Base-by-base conservation (phyloP, 441 rosid species). In the Pelargonium australe region DNA sequence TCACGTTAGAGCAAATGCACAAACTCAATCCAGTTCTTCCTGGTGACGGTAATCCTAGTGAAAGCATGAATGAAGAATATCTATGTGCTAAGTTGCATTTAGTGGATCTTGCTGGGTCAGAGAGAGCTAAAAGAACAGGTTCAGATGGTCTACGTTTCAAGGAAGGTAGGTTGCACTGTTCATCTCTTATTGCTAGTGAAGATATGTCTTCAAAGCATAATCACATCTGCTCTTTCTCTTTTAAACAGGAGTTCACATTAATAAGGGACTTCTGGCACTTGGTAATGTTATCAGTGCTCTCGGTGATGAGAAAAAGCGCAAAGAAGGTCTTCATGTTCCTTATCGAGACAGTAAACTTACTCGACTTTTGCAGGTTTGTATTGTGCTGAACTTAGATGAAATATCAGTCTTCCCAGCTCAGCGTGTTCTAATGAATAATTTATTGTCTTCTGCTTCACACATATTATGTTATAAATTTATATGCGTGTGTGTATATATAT, bases 31-130 rank as follows among this genome's bases (percentile, higher is more conserved):
- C 95, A 68, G 73, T 82, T 66, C 72, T 84, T 73, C 75, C 83
- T 19, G 89, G 89, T 62, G 86, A 90, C 45, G 73, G 82, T 67
- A 55, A 73, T 80, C 81, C 80, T 66, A 83, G 68, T 77, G 96
- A 85, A 68, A 72, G 75, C 71, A 81, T 86, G 85, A 87, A 78
- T 73, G 99, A 90, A 76, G 99, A 95, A 73, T 95, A 95, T 72
- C 86, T 90, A n/a, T 92, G 97, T 80, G 99, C 99, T 45, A 95
- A 95, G 84, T 78, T 95, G 81, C 99, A 95, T 83, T 79, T 95
- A 25, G 99, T 95, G 69, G 99, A 95, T 82, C 99, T 95, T 75
- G 99, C 99, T 73, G 99, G 99, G 72, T 95, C 99, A 0, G 99
- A 92, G 80, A 77, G 99, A 75, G 99, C 99, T 62, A 95, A 95